Percentiles rank a stretch among this genome's conserved stretches.
These are phyloP conservation scores for Pseudozyma hubeiensis DNA, from an alignment of 1,284 basidiomycete genomes.

Conservation along the genomic window DNA sequence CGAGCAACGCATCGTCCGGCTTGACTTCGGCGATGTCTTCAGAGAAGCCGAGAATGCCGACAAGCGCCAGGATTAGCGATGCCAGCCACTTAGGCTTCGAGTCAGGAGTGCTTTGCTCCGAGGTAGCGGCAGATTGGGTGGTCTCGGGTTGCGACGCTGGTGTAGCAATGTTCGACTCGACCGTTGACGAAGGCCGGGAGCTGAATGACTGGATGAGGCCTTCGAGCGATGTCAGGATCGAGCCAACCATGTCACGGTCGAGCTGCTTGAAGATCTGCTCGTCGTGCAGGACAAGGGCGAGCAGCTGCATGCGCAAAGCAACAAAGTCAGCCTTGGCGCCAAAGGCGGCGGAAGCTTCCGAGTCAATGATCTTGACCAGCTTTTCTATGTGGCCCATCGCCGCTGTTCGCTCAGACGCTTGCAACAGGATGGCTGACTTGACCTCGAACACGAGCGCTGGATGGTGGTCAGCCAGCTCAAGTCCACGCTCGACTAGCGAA, in stretches of 20 bases:
- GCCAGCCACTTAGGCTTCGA: constrained; percentile 47
- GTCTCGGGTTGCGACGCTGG: not conserved
- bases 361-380: constrained; percentile 43
- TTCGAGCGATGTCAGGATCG: constrained; percentile 38
- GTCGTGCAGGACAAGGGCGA: constrained; percentile 85
- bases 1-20: constrained; percentile 40
- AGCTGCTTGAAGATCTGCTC: constrained; percentile 75
- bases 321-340: constrained; percentile 68
- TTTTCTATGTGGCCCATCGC: constrained; percentile 26
- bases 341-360: constrained; percentile 31
- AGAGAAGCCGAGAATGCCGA: constrained; percentile 76
- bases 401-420: constrained; percentile 33
- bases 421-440: constrained; percentile 57
- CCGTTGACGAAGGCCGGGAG: constrained; percentile 47
- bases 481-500: constrained; percentile 55
- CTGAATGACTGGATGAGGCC: constrained; percentile 34
- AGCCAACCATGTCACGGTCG: constrained; percentile 71
- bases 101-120: not conserved
- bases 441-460: constrained; percentile 90
- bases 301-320: constrained; percentile 82
- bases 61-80: constrained; percentile 36
- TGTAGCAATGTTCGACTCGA: constrained; percentile 1
- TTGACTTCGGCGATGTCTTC: constrained; percentile 77
- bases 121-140: not conserved
- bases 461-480: constrained; percentile 86